phyloP scores from a whole-genome alignment of 73 alveolate genomes.

The Blepharisma stoltei region DNA sequence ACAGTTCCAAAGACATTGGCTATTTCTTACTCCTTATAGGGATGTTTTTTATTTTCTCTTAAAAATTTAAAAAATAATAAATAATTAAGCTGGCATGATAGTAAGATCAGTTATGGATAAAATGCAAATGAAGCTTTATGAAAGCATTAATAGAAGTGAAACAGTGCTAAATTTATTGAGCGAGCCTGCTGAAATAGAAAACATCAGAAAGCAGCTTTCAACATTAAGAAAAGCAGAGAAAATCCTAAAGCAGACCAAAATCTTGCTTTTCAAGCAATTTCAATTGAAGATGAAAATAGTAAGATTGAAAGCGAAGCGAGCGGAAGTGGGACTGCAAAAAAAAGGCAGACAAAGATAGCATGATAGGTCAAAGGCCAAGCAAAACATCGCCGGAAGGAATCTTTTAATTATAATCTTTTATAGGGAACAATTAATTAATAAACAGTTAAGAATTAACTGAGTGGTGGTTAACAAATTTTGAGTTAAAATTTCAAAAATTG shows the following conservation, averaged over 20 bases:
- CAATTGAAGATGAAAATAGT: neutral
- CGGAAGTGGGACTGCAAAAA: neutral
- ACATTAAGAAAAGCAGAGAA: slow-evolving; percentile 54
- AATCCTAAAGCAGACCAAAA: slow-evolving; percentile 70
- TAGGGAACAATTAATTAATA: too few species aligned
- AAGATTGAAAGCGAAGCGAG: neutral
- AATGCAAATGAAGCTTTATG: slow-evolving; percentile 39
- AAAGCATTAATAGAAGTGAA: slow-evolving; percentile 31
- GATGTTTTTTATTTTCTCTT: too few species aligned
- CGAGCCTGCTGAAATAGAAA: slow-evolving; percentile 59
- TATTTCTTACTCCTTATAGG: too few species aligned
- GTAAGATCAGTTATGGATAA: neutral
- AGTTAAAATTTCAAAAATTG: too few species aligned
- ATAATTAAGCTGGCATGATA: too few species aligned
- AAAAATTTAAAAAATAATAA: too few species aligned
- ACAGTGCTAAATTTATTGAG: slow-evolving; percentile 13
- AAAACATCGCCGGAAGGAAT: too few species aligned
- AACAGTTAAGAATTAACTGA: too few species aligned
- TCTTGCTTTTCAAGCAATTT: slow-evolving; percentile 24
- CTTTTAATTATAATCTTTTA: too few species aligned
- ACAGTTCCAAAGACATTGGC: slow-evolving; percentile 90
- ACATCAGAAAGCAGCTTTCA: slow-evolving; percentile 73
- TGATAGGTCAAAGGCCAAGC: too few species aligned
- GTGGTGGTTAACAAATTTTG: too few species aligned
- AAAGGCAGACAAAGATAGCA: neutral